These are phyloP conservation scores for Aspergillus sp. DNA, from an alignment of 2,329 filamentous ascomycete genomes.

Conservation along the genomic window DNA sequence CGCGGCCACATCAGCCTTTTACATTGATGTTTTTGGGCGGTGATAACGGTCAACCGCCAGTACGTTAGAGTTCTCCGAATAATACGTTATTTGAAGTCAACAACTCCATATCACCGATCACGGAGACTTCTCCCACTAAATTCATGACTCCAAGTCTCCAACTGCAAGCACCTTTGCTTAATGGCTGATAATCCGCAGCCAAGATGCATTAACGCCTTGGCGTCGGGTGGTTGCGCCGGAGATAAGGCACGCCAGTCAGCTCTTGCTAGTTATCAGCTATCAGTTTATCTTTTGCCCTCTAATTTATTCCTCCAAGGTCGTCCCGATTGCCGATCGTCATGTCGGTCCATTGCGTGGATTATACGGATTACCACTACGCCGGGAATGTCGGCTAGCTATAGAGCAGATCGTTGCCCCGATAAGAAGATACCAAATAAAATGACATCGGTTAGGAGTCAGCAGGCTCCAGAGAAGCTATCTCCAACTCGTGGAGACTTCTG, in stretches of 20 bases:
- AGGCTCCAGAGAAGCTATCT: not conserved
- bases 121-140: not conserved
- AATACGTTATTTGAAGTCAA: not conserved
- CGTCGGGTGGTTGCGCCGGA: not conserved
- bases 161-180: not conserved
- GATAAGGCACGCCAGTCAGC: not conserved
- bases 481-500: not conserved
- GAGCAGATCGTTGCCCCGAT: not conserved
- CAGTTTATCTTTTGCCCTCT: not conserved
- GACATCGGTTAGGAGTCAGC: not conserved
- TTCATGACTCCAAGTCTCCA: not conserved
- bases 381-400: not conserved
- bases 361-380: not conserved
- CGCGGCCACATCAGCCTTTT: too few species aligned
- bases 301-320: not conserved
- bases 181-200: not conserved
- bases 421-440: not conserved
- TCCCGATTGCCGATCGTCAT: not conserved
- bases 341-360: not conserved
- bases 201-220: slow-evolving; percentile 1
- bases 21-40: too few species aligned
- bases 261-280: not conserved
- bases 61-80: too few species aligned
- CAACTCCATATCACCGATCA: not conserved
- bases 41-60: too few species aligned